phyloP scores from a whole-genome alignment of 2,329 filamentous ascomycete genomes.

The Penicillium sp. region DNA sequence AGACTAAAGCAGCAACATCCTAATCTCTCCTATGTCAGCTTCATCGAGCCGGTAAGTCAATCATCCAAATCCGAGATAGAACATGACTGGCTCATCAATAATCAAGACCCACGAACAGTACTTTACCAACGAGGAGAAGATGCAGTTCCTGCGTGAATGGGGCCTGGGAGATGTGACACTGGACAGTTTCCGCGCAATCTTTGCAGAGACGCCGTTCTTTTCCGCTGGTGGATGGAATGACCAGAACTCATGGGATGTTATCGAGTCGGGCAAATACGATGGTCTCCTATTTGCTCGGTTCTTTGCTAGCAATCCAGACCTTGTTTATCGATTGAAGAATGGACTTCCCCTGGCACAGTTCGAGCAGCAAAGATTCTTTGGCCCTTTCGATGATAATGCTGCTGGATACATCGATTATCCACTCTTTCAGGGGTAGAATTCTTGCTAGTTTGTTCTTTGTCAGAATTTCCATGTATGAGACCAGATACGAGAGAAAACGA shows the following conservation, averaged over 20 bases:
- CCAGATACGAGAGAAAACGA: no score
- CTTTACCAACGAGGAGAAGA: constrained; percentile 46
- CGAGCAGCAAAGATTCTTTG: constrained; percentile 45
- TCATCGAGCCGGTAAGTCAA: constrained; percentile 46
- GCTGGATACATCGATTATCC: constrained; percentile 30
- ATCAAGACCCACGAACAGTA: constrained; percentile 48
- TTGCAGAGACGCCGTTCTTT: constrained; percentile 51
- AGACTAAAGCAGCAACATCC: constrained; percentile 45
- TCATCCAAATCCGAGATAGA: background rate
- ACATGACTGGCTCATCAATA: background rate
- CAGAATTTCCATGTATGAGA: no score
- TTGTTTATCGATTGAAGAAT: constrained; percentile 42
- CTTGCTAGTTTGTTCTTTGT: no score
- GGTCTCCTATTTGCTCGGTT: constrained; percentile 45
- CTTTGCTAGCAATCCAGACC: constrained; percentile 48
- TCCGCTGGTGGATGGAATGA: constrained; percentile 52
- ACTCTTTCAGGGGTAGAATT: no score
- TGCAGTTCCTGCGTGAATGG: constrained; percentile 47
- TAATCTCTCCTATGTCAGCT: constrained; percentile 49
- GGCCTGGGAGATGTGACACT: constrained; percentile 44
- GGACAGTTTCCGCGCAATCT: constrained; percentile 47
- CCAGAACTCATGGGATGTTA: constrained; percentile 46
- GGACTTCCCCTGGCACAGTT: constrained; percentile 40
- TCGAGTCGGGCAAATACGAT: constrained; percentile 47
- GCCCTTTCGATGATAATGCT: constrained; percentile 32